Base-by-base conservation (phyloP, 441 rosid species). In the Adansonia madagascariensis region DNA sequence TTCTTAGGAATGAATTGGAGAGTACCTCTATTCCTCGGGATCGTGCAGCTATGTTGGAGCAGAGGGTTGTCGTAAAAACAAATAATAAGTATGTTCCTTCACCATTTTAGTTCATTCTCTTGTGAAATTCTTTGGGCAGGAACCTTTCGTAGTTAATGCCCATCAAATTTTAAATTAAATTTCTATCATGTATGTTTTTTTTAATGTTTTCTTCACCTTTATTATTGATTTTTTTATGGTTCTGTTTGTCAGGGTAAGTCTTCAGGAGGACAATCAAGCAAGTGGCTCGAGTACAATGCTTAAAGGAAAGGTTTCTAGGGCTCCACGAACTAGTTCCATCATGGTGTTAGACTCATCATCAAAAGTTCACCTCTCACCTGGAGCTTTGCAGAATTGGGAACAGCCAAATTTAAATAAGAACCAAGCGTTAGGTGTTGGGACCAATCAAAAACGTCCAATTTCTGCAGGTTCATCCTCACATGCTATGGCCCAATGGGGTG, bases 401-500 rank as follows among this genome's bases (percentile, higher is more conserved):
- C 84, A 86, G 74, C 79, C 88, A 66, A 88, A 83, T 81, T 79
- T 84, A 77, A 82, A 80, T 83, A 91, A 84, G 78, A 81, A 83
- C 53, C 78, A 77, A 71, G 67, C 73, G 24, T 75, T 82, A 60
- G 85, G 85, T 79, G 73, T 80, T 80, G 76, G 84, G 78, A 84
- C 86, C 85, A 82, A 81, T 85, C 80, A 85, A 80, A 90, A 80
- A 78, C 86, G 84, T 82, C 82, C 82, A 69, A 74, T 81, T 53
- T 75, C 89, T 78, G 73, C 91, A 68, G 91, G 88, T 75, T 91
- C 99, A 60, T 82, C 98, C 81, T 88, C 92, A 61, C 92, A 80
- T 79, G 82, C 97, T 49, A 93, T 93, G 91, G 92, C 97, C 71
- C 95, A 94, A 68, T 97, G 99, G 98, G 98, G 78, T 79, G 94